A percentile compares a stretch with the other conserved stretches of the same genome.
These are phyloP conservation scores for Thelonectria discophora DNA, from an alignment of 2,329 filamentous ascomycete species.

Conservation along the genomic window DNA sequence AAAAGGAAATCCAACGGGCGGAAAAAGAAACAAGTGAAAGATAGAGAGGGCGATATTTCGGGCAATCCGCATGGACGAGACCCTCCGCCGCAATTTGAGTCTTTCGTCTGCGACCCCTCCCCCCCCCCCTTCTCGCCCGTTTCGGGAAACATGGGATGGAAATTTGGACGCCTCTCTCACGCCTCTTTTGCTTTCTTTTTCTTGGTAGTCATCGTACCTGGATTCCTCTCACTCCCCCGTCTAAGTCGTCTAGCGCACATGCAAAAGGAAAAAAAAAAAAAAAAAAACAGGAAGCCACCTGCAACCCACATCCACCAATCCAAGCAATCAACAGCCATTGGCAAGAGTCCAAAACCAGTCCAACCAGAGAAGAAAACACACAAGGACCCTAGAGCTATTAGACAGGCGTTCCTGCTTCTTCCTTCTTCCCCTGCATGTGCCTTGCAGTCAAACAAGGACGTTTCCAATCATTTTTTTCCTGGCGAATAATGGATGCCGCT, in stretches of 20 bases:
- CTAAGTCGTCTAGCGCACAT: too few relatives aligned
- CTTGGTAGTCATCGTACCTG: too few relatives aligned
- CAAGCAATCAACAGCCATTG: too few relatives aligned
- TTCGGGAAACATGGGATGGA: constrained; percentile 9
- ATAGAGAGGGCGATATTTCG: constrained; percentile 19
- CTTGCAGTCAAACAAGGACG: constrained; percentile 18
- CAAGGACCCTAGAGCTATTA: not conserved
- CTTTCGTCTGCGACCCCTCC: too few relatives aligned
- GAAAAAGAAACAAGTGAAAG: too few relatives aligned
- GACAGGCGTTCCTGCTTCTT: constrained; percentile 30
- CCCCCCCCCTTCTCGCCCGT: not conserved
- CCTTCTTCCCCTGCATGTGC: constrained; percentile 31
- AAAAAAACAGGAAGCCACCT: too few relatives aligned
- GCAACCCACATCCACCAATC: too few relatives aligned
- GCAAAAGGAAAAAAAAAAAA: too few relatives aligned
- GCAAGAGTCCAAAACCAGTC: too few relatives aligned
- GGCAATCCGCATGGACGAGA: constrained; percentile 1
- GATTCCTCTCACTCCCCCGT: not conserved
- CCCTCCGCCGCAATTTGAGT: not conserved
- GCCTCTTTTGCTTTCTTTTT: not conserved
- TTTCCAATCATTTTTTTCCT: not conserved
- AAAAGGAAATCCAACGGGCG: constrained; percentile 3
- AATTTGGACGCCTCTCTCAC: not conserved
- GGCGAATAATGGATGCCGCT: constrained; percentile 28
- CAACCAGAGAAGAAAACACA: too few relatives aligned